These are phyloP conservation scores for Flaveria brownii DNA, from an alignment of 129 eudicot species.

Conservation along the genomic window DNA sequence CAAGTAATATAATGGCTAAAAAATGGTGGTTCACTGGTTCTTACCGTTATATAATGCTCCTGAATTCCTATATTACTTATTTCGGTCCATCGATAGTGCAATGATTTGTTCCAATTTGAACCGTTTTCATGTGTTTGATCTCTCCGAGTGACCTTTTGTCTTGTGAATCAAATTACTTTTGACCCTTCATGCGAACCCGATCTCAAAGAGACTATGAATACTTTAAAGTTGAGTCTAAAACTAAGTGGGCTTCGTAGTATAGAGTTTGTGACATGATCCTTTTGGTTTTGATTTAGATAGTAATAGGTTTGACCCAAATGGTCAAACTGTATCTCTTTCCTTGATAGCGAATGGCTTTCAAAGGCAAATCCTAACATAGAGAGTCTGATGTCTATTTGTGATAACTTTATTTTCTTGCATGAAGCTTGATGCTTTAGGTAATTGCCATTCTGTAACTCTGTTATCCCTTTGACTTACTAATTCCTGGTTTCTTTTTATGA, in stretches of 20 bases:
- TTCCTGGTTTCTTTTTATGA: slow-evolving; percentile 10
- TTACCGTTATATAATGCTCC: neutral
- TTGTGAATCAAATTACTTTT: neutral
- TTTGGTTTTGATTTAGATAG: neutral
- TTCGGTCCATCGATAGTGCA: slow-evolving; percentile 1
- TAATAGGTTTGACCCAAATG: slow-evolving; percentile 8
- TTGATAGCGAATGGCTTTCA: neutral
- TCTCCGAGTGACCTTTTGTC: neutral
- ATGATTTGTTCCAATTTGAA: slow-evolving; percentile 11
- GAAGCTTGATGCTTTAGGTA: neutral
- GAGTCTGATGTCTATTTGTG: neutral
- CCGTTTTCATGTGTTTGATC: slow-evolving; percentile 18
- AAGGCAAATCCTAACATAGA: neutral
- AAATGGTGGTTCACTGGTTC: slow-evolving; percentile 11
- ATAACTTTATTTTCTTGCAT: neutral
- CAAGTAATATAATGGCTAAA: slow-evolving; percentile 7
- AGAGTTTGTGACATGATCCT: neutral
- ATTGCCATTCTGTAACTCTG: neutral
- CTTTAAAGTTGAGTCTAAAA: neutral
- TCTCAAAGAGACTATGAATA: neutral
- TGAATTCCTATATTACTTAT: neutral
- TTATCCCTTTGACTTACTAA: neutral
- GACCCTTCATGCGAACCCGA: slow-evolving; percentile 4
- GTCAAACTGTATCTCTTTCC: slow-evolving; percentile 17
- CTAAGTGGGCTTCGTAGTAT: slow-evolving; percentile 12